phyloP scores from a whole-genome alignment of 345 rosid genomes.

The Acer negundo region DNA sequence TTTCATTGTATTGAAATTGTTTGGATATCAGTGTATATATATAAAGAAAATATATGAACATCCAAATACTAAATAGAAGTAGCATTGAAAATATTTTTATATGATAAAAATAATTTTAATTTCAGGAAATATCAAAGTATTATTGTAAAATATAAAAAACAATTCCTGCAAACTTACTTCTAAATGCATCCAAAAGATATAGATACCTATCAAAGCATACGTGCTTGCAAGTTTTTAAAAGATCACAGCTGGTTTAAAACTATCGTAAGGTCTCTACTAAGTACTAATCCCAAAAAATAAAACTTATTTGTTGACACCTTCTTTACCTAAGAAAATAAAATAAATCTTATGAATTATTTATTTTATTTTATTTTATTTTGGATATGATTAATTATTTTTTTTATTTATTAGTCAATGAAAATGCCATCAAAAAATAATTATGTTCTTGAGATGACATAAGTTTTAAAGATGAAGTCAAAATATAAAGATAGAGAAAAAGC shows the following conservation, averaged over 20 bases:
- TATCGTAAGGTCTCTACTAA: too few relatives aligned
- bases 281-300: too few relatives aligned
- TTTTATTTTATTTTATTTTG: too few relatives aligned
- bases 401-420: not conserved
- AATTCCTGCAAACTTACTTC: not conserved
- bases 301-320: not conserved
- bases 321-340: too few relatives aligned
- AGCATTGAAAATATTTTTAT: not conserved
- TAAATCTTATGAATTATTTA: too few relatives aligned
- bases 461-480: constrained; percentile 20
- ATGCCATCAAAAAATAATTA: not conserved
- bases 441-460: not conserved
- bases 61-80: not conserved
- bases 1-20: not conserved
- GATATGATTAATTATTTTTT: not conserved
- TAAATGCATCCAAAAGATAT: not conserved
- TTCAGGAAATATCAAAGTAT: not conserved
- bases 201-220: not conserved
- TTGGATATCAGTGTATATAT: not conserved
- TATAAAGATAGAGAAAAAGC: constrained; percentile 6
- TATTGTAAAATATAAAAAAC: too few relatives aligned
- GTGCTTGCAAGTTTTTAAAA: not conserved
- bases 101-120: too few relatives aligned
- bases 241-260: not conserved
- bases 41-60: too few relatives aligned